These are phyloP conservation scores for Circinella minor DNA, from an alignment of 371 early-diverging fungal genomes.

Conservation along the genomic window DNA sequence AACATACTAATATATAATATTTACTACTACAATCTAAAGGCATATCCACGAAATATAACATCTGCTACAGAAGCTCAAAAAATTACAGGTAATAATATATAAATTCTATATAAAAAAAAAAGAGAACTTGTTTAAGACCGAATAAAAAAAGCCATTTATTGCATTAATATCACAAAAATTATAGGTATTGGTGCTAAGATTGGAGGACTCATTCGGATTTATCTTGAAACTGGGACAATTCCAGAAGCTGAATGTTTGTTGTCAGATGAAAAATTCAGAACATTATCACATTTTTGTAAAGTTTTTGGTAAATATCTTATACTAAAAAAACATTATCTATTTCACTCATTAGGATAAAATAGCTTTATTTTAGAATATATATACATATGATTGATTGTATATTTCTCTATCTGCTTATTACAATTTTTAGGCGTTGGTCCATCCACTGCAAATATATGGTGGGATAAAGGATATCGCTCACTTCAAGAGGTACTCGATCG, in stretches of 20 bases:
- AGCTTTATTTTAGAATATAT: no score
- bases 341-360: no score
- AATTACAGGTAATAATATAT: constrained; percentile 38
- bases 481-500: constrained; percentile 42
- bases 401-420: no score
- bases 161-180: not conserved
- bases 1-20: no score
- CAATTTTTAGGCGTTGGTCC: constrained; percentile 43
- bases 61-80: constrained; percentile 47
- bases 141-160: not conserved
- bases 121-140: not conserved
- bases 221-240: constrained; percentile 46
- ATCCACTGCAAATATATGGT: constrained; percentile 53
- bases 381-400: no score
- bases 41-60: constrained; percentile 48
- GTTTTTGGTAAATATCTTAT: constrained; percentile 41
- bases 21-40: constrained; percentile 19
- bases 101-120: not conserved
- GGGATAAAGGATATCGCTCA: constrained; percentile 51
- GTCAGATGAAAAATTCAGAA: constrained; percentile 33
- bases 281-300: constrained; percentile 35
- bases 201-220: constrained; percentile 31
- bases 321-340: no score
- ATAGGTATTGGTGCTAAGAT: constrained; percentile 56
- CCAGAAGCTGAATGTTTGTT: constrained; percentile 42